phyloP scores from a whole-genome alignment of 1,284 basidiomycete species.

The Irpex rosettiformis region DNA sequence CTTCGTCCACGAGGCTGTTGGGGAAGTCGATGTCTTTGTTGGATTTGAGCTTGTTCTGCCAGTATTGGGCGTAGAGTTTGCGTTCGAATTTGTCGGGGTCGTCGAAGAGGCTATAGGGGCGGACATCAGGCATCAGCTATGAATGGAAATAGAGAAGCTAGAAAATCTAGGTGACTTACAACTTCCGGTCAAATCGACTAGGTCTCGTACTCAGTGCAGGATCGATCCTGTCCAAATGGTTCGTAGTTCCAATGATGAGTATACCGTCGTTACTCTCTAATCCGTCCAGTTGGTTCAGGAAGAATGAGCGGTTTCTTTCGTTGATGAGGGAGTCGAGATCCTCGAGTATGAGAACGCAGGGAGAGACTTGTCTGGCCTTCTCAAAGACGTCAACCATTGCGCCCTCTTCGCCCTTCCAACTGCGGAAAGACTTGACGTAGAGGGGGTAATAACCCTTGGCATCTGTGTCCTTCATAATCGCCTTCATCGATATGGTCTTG shows the following conservation, averaged over 20 bases:
- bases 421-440: constrained; percentile 74
- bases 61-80: constrained; percentile 65
- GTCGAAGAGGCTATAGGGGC: constrained; percentile 52
- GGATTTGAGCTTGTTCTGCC: constrained; percentile 67
- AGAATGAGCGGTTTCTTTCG: constrained; percentile 75
- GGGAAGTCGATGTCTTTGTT: constrained; percentile 66
- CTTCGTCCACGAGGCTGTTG: constrained; percentile 53
- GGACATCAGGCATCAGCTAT: constrained; percentile 4
- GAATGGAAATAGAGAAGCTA: background rate
- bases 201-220: constrained; percentile 72
- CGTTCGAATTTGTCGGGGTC: constrained; percentile 66
- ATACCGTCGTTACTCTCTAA: constrained; percentile 74
- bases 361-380: constrained; percentile 64
- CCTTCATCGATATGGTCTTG: constrained; percentile 80
- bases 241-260: constrained; percentile 77
- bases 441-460: constrained; percentile 60
- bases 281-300: constrained; percentile 81
- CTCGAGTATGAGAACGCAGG: constrained; percentile 76
- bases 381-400: constrained; percentile 62
- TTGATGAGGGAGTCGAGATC: constrained; percentile 81
- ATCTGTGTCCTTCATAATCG: constrained; percentile 65
- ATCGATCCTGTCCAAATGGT: constrained; percentile 78
- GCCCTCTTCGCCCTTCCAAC: constrained; percentile 62
- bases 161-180: constrained; percentile 48
- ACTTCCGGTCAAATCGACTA: constrained; percentile 83